phyloP scores from a whole-genome alignment of 2,329 filamentous ascomycete genomes.

The Lecanicillium sp. region DNA sequence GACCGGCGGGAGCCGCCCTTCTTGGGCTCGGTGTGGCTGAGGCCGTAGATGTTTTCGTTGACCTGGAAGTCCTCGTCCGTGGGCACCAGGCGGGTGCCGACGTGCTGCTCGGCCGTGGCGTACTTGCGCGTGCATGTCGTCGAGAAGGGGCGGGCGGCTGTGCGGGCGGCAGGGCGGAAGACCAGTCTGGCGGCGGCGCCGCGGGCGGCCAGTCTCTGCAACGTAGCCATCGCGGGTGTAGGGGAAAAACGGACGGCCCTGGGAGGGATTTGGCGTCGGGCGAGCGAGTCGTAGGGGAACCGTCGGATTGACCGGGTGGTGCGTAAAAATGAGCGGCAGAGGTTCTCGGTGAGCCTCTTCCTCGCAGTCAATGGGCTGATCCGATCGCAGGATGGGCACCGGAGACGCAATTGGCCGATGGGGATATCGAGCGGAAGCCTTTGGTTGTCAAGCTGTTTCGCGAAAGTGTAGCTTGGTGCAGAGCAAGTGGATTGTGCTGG shows the following conservation, averaged over 20 bases:
- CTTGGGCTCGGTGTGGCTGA: conserved; percentile 36
- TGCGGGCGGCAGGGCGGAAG: conserved; percentile 37
- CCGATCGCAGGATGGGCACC: conserved; percentile 7
- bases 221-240: conserved; percentile 57
- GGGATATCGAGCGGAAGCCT: conserved; percentile 7
- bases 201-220: conserved; percentile 67
- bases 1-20: conserved; percentile 38
- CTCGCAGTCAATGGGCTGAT: conserved; percentile 13
- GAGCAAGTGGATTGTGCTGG: conserved; percentile 5
- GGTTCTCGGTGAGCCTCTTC: conserved; percentile 21
- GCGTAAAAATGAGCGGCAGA: conserved; percentile 2
- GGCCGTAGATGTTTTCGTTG: conserved; percentile 43
- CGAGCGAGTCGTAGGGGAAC: conserved; percentile 19
- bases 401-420: conserved; percentile 12
- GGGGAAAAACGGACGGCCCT: conserved; percentile 23
- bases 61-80: conserved; percentile 59
- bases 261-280: conserved; percentile 18
- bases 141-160: conserved; percentile 55
- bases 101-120: conserved; percentile 45
- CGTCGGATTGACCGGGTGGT: conserved; percentile 32
- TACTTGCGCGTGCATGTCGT: conserved; percentile 57
- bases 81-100: conserved; percentile 56
- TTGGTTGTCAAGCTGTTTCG: conserved; percentile 12
- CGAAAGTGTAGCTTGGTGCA: conserved; percentile 13
- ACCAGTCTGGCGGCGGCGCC: conserved; percentile 61